Evolutionary conservation across 352 stramenopile species (phyloP).

Genomic region (Phytopythium delawarense): DNA sequence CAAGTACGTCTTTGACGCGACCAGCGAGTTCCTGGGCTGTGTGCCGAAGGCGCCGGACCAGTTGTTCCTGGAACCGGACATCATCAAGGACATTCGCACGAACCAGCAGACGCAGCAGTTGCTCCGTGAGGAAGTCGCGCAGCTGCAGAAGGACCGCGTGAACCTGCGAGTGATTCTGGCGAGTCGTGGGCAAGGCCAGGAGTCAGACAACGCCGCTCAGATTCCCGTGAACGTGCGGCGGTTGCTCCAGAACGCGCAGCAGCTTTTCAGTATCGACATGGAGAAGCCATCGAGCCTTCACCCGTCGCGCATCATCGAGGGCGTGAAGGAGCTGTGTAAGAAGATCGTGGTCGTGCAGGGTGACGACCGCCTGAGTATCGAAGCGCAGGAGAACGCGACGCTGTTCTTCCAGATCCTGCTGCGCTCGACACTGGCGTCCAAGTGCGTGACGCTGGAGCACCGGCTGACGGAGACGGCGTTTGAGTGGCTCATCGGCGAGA

Average conservation of each 20-base stretch:
- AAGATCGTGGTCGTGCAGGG: slow-evolving; percentile 96
- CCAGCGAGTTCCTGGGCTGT: slow-evolving; percentile 92
- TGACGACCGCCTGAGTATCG: slow-evolving; percentile 91
- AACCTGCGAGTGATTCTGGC: slow-evolving; percentile 94
- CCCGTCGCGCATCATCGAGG: slow-evolving; percentile 85
- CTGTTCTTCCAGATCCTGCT: slow-evolving; percentile 98
- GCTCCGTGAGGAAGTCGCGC: slow-evolving; percentile 92
- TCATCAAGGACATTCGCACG: slow-evolving; percentile 90
- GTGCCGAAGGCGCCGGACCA: slow-evolving; percentile 81
- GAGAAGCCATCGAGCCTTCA: slow-evolving; percentile 92
- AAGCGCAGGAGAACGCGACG: slow-evolving; percentile 98
- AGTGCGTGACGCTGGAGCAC: slow-evolving; percentile 95
- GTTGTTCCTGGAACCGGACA: slow-evolving; percentile 79
- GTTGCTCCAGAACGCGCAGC: slow-evolving; percentile 96
- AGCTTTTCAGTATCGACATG: slow-evolving; percentile 92
- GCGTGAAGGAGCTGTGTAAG: slow-evolving; percentile 92
- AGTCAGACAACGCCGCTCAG: slow-evolving; percentile 88
- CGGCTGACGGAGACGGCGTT: slow-evolving; percentile 95
- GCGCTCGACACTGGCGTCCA: slow-evolving; percentile 94
- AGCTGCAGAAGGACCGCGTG: slow-evolving; percentile 93
- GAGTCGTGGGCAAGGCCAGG: slow-evolving; percentile 92
- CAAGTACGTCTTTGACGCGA: slow-evolving; percentile 91
- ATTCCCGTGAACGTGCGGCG: slow-evolving; percentile 93
- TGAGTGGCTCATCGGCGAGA: slow-evolving; percentile 94
- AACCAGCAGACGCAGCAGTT: slow-evolving; percentile 93